phyloP scores from a whole-genome alignment of 1,284 basidiomycete genomes.

The Moniliella sp. region DNA sequence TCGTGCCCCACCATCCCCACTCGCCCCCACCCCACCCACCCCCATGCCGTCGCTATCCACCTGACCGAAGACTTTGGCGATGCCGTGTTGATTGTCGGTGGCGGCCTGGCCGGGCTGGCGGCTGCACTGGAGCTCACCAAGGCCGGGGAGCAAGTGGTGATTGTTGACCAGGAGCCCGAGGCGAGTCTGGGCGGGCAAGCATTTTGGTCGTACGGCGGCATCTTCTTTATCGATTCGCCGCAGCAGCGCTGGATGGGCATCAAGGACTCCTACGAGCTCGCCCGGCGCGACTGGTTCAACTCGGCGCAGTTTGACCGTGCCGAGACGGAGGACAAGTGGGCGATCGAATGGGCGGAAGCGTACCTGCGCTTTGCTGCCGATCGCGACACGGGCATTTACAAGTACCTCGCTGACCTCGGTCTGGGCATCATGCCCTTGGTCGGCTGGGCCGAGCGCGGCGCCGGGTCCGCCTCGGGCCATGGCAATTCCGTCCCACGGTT shows the following conservation, averaged over 20 bases:
- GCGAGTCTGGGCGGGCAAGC: constrained; percentile 5
- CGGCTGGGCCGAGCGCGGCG: constrained; percentile 7
- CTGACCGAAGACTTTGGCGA: too few relatives aligned
- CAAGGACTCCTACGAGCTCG: constrained; percentile 5
- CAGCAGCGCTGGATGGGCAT: constrained; percentile 6
- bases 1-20: too few relatives aligned
- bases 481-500: constrained; percentile 6
- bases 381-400: too few relatives aligned
- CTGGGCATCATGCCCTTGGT: constrained; percentile 2
- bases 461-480: constrained; percentile 3
- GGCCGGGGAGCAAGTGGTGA: constrained; percentile 4
- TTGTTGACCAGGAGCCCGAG: constrained; percentile 5
- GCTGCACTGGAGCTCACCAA: constrained; percentile 6
- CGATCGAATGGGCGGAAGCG: constrained; percentile 3
- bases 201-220: constrained; percentile 7
- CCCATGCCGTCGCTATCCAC: too few relatives aligned
- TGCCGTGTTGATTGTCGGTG: constrained; percentile 6
- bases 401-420: constrained; percentile 5
- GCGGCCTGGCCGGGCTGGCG: constrained; percentile 5
- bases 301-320: constrained; percentile 4
- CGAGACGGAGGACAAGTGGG: constrained; percentile 5
- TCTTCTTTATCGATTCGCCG: constrained; percentile 6
- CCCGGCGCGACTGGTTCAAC: constrained; percentile 6
- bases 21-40: too few relatives aligned
- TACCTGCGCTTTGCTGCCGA: constrained; percentile 4